A percentile compares a stretch with the other conserved stretches of the same genome.
These are phyloP conservation scores for Simmondsia chinensis DNA, from an alignment of 148 eudicot genomes.

Conservation along the genomic window DNA sequence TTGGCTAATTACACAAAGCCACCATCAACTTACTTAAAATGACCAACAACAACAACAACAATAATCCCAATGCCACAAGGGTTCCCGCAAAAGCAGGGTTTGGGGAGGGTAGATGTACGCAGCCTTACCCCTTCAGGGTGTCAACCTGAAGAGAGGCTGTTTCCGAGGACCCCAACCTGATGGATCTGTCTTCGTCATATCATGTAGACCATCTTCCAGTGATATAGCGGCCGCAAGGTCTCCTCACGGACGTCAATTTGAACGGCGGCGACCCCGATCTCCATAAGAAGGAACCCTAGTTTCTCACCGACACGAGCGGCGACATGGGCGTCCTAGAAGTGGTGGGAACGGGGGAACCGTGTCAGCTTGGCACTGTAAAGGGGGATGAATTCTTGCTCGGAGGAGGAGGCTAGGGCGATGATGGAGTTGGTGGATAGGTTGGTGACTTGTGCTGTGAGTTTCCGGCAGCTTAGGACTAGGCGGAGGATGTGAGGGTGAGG, in stretches of 20 bases:
- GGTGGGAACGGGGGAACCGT: slow-evolving; percentile 39
- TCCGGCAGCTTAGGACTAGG: slow-evolving; percentile 49
- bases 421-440: slow-evolving; percentile 34
- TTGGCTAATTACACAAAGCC: too few species aligned
- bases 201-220: slow-evolving; percentile 43
- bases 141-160: too few species aligned
- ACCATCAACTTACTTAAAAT: too few species aligned
- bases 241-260: slow-evolving; percentile 37
- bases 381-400: slow-evolving; percentile 55
- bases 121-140: too few species aligned
- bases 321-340: slow-evolving; percentile 38
- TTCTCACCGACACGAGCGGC: slow-evolving; percentile 67
- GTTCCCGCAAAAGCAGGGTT: too few species aligned
- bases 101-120: too few species aligned
- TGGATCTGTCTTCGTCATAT: too few species aligned
- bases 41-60: too few species aligned
- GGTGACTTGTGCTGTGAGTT: slow-evolving; percentile 63
- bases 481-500: slow-evolving; percentile 36
- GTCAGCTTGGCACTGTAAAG: slow-evolving; percentile 34
- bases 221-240: slow-evolving; percentile 29
- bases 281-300: slow-evolving; percentile 41
- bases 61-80: too few species aligned
- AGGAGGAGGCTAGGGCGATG: slow-evolving; percentile 70
- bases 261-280: slow-evolving; percentile 38
- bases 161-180: too few species aligned